Evolutionary conservation across 371 early-diverging fungal genomes (phyloP), one percentile per base, ranked within the genome.

Genomic region (Mortierella sp.): DNA sequence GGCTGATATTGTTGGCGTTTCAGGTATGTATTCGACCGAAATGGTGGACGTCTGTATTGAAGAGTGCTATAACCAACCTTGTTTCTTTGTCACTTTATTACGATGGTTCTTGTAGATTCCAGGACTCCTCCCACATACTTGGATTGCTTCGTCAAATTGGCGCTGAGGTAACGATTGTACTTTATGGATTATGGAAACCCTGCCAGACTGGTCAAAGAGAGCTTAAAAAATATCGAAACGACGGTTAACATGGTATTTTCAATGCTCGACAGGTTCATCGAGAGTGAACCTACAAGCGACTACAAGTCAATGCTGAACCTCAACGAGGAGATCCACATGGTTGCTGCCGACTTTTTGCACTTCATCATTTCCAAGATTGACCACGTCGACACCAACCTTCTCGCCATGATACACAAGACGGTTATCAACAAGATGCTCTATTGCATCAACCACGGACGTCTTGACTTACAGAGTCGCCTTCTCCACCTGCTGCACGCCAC

Each of bases 391-490:
- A 89, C 89, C 80, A 80, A 80, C 8, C 81, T 94, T 11, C 80
- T 93, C 27, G 79, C 89, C 11, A 79, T 91, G 56, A 90, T 95
- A n/a, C 93, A 95, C 74, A 89, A 90, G 70, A 85, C 87, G 4
- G 88, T 90, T 0, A 84, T 95, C 24, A 87, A 88, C 21, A 95
- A 95, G 84, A 83, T 95, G 55, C 85, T 94, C 2, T 93, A 88
- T 70, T 95, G 95, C 75, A 91, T 96, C 60, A 75, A 83, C 27
- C 82, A 86, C 29, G 71, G 87, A 6, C 88, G 91, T 11, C 82
- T 95, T 3, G 94, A 95, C 21, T 81, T 96, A 11, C 97, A 97
- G 78, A 92, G 94, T 32, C 91, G 92, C 29, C 89, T 97, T 21
- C 85, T 97, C 51, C 93, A 95, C 43, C 81, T 96, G 18, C 79